A percentile compares a stretch with the other conserved stretches of the same genome.
These are phyloP conservation scores for Aspergillus alliaceus DNA, from an alignment of 2,329 filamentous ascomycete genomes.

Conservation along the genomic window DNA sequence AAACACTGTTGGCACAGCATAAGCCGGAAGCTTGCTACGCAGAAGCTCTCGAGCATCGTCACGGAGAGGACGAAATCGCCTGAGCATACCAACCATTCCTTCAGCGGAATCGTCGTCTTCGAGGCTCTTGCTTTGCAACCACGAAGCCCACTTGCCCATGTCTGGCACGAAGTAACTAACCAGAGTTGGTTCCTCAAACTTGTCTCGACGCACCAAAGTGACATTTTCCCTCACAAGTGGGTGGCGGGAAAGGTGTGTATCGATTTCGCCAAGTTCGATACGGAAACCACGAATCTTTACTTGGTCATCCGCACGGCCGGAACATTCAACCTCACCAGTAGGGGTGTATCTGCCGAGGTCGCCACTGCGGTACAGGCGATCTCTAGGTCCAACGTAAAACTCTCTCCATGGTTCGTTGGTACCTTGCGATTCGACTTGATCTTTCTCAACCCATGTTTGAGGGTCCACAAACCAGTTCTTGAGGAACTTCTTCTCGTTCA, in stretches of 20 bases:
- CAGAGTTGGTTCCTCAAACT: slow-evolving; percentile 79
- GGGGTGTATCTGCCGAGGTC: slow-evolving; percentile 76
- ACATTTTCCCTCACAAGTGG: slow-evolving; percentile 79
- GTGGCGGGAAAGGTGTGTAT: slow-evolving; percentile 74
- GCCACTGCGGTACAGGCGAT: slow-evolving; percentile 83
- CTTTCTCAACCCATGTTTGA: slow-evolving; percentile 64
- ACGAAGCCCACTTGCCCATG: slow-evolving; percentile 69
- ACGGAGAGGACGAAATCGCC: slow-evolving; percentile 61
- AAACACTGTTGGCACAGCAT: slow-evolving; percentile 73
- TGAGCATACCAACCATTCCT: slow-evolving; percentile 56
- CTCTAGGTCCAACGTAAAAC: slow-evolving; percentile 77
- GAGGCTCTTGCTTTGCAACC: slow-evolving; percentile 58
- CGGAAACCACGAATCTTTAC: slow-evolving; percentile 96
- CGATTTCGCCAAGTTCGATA: slow-evolving; percentile 92
- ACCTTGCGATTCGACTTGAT: slow-evolving; percentile 54
- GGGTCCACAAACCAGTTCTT: slow-evolving; percentile 83
- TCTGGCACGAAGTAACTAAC: slow-evolving; percentile 92
- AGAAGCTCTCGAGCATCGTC: slow-evolving; percentile 66
- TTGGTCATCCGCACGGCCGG: slow-evolving; percentile 80
- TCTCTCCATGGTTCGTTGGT: slow-evolving; percentile 71
- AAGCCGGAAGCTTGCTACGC: slow-evolving; percentile 69
- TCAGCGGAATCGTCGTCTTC: slow-evolving; percentile 54
- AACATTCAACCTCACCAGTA: slow-evolving; percentile 72
- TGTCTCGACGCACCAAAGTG: slow-evolving; percentile 80
- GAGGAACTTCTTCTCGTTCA: slow-evolving; percentile 76